Evolutionary conservation across 768 basidiomycete genomes (phyloP), one percentile per base, ranked within the genome.

Genomic region (Suillus subalutaceus): DNA sequence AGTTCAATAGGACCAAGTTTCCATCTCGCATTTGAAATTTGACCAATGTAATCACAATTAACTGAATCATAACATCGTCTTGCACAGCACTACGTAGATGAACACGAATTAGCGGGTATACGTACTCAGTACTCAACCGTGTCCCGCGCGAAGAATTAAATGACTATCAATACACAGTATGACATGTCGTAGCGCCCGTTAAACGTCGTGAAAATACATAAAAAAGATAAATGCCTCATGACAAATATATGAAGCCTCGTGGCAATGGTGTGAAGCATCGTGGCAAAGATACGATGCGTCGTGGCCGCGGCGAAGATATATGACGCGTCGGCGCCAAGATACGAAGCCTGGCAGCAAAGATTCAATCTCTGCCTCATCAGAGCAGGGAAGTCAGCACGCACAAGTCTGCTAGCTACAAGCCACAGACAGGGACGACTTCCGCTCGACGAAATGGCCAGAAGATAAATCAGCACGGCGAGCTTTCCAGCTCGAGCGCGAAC

Each of bases 141-240:
- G 26, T 20, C 4, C 38, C 18, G 62, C 18, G 62, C 32, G 23
- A 40, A 66, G 55, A 23, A 65, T n/a, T 43, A 50, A 20, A 41
- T n/a, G 67, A 67, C 67, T 71, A 71, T 68, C n/a, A 68, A 75
- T 76, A 75, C 74, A 73, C 74, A 72, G 74, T 76, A 75, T 68
- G 70, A 65, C 72, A 66, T 53, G 38, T 62, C 63, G 57, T 64
- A 55, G 41, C 30, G 38, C 53, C 9, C 63, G 58, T 64, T n/a
- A 41, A 64, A 43, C 37, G 59, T 70, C 63, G 57, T 50, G 18
- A 44, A 46, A 40, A 18, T 59, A 60, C 48, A 56, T 58, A 38
- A 59, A 58, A 40, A 15, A 38, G 56, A 64, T 40, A 59, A 68
- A 53, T 53, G 52, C 52, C 52, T 53, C 52, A 32, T 53, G 3